These are phyloP conservation scores for Lactuca saligna DNA, from an alignment of 129 eudicot genomes.

Conservation along the genomic window DNA sequence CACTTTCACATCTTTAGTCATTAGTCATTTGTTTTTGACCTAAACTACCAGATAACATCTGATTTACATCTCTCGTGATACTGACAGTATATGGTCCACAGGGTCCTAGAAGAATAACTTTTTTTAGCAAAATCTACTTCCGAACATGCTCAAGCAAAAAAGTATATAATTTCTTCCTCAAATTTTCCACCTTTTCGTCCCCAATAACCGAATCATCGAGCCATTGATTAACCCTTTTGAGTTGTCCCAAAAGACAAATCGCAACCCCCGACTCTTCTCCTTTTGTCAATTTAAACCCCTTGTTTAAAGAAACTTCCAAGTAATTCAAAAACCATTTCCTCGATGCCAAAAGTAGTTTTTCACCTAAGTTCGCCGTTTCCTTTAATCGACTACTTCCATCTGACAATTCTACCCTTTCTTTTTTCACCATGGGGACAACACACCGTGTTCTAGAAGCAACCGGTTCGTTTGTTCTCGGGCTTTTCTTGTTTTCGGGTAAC, in stretches of 20 bases:
- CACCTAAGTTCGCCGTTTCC: conserved; percentile 52
- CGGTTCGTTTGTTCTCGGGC: conserved; percentile 37
- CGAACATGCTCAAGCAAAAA: conserved; percentile 66
- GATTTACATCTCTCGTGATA: not conserved
- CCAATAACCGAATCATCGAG: conserved; percentile 42
- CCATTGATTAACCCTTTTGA: conserved; percentile 73
- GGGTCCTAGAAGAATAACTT: no score
- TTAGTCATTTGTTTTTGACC: conserved; percentile 33
- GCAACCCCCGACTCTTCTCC: conserved; percentile 39
- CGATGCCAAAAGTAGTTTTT: conserved; percentile 47
- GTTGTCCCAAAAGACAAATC: conserved; percentile 58
- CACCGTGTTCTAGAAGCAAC: conserved; percentile 26
- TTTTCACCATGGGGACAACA: conserved; percentile 23
- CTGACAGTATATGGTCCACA: no score
- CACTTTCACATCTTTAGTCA: conserved; percentile 30
- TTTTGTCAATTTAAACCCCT: conserved; percentile 42
- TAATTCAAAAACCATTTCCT: conserved; percentile 70
- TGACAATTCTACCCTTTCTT: conserved; percentile 36
- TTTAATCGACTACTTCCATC: conserved; percentile 52
- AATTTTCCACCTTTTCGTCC: conserved; percentile 56
- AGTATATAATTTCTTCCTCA: conserved; percentile 55
- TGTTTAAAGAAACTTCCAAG: conserved; percentile 50
- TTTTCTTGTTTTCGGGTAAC: conserved; percentile 45
- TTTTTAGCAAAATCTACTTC: not conserved
- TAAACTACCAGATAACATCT: conserved; percentile 40